Evolutionary conservation across 176 grass and related monocot genomes (phyloP).

Genomic region (Raddia guianensis): DNA sequence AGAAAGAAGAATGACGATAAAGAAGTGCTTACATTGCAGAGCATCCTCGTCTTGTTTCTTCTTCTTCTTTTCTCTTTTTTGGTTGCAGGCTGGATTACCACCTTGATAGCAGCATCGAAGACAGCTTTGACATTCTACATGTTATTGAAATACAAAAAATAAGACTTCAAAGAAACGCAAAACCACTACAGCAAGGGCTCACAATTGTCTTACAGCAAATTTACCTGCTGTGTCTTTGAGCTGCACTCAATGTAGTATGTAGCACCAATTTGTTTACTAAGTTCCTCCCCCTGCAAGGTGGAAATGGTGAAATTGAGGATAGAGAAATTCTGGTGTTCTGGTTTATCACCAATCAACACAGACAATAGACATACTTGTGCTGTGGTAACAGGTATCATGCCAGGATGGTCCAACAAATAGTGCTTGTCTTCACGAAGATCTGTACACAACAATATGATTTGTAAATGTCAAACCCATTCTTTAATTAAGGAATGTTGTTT

Average conservation of each 20-base stretch:
- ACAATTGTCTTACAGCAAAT: too few species aligned
- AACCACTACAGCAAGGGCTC: too few species aligned
- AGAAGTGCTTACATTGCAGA: slow-evolving; percentile 61
- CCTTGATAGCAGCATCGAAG: too few species aligned
- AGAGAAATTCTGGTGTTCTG: not conserved
- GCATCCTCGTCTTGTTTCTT: too few species aligned
- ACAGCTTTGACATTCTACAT: too few species aligned
- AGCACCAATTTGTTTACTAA: slow-evolving; percentile 89
- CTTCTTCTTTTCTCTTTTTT: too few species aligned
- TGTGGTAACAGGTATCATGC: slow-evolving; percentile 86
- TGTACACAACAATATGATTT: slow-evolving; percentile 44
- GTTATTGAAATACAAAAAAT: too few species aligned
- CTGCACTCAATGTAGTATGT: too few species aligned
- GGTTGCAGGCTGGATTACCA: too few species aligned
- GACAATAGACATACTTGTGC: slow-evolving; percentile 60
- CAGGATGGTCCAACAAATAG: slow-evolving; percentile 94
- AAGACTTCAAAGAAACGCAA: too few species aligned
- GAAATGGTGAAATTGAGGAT: slow-evolving; percentile 18
- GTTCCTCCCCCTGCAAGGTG: slow-evolving; percentile 82
- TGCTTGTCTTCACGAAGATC: slow-evolving; percentile 99
- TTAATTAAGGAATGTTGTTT: slow-evolving; percentile 5
- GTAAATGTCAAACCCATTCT: slow-evolving; percentile 14
- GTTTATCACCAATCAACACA: slow-evolving; percentile 28
- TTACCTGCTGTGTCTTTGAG: too few species aligned
- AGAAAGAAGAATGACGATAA: slow-evolving; percentile 25